Evolutionary conservation across 2,329 filamentous ascomycete species (phyloP).

Genomic region (Diaporthe sp.): DNA sequence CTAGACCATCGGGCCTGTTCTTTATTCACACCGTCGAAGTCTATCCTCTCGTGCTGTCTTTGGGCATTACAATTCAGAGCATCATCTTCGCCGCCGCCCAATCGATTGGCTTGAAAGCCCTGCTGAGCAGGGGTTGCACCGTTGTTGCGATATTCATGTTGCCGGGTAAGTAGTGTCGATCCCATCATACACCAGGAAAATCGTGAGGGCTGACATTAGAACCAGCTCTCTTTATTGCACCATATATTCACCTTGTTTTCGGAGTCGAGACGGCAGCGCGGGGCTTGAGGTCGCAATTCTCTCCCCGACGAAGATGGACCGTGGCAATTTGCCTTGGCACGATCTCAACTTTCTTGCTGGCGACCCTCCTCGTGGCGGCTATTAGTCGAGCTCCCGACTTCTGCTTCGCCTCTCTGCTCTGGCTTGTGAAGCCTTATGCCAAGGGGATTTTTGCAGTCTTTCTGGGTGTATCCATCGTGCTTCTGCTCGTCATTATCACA

Average conservation of each 20-base stretch:
- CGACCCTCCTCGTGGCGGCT: conserved; percentile 71
- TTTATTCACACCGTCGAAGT: conserved; percentile 63
- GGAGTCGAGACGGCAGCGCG: conserved; percentile 72
- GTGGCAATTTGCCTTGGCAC: conserved; percentile 69
- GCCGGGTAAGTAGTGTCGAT: conserved; percentile 61
- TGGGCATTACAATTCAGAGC: conserved; percentile 71
- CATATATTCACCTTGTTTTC: conserved; percentile 76
- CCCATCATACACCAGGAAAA: not conserved
- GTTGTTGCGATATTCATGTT: conserved; percentile 70
- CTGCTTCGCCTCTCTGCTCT: conserved; percentile 78
- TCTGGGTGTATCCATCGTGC: conserved; percentile 61
- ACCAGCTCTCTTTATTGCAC: conserved; percentile 75
- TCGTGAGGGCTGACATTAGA: conserved; percentile 45
- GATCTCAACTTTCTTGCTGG: conserved; percentile 65
- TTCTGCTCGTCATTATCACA: conserved; percentile 65
- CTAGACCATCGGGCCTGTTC: conserved; percentile 55
- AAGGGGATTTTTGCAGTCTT: conserved; percentile 69
- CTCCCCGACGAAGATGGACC: conserved; percentile 71
- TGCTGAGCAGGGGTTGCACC: conserved; percentile 67
- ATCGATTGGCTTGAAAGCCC: conserved; percentile 65
- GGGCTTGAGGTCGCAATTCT: conserved; percentile 69
- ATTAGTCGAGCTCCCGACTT: conserved; percentile 68
- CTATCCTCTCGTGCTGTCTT: conserved; percentile 69
- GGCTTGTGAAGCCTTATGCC: conserved; percentile 75
- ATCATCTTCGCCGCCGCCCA: conserved; percentile 70